These are phyloP conservation scores for Backusella australiensis DNA, from an alignment of 192 early-diverging fungal genomes.

Conservation along the genomic window DNA sequence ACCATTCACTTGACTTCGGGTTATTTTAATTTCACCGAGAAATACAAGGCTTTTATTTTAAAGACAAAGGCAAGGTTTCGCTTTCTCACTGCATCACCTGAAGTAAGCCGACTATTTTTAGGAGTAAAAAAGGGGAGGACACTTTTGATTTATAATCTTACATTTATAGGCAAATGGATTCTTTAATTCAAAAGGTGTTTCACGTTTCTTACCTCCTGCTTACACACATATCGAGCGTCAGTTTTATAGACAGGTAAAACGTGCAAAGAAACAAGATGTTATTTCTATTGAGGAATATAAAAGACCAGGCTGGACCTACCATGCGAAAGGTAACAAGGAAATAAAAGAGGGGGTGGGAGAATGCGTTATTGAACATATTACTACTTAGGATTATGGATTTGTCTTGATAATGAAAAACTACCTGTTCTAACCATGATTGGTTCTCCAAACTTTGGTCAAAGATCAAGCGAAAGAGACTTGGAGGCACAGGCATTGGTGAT, in stretches of 20 bases:
- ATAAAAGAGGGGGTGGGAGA: not conserved
- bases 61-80: conserved; percentile 59
- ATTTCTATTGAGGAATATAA: conserved; percentile 79
- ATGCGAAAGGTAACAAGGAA: conserved; percentile 79
- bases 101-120: conserved; percentile 44
- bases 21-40: conserved; percentile 89
- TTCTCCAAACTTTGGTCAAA: conserved; percentile 91
- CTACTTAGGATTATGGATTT: conserved; percentile 74
- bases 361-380: not conserved
- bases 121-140: not conserved
- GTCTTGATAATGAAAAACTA: conserved; percentile 45
- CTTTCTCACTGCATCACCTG: conserved; percentile 82
- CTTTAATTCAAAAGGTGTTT: conserved; percentile 79
- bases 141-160: not conserved
- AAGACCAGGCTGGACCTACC: conserved; percentile 88
- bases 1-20: conserved; percentile 78
- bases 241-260: conserved; percentile 57
- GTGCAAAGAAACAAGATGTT: conserved; percentile 37
- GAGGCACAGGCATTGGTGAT: conserved; percentile 83
- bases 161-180: conserved; percentile 87
- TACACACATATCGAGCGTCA: conserved; percentile 84
- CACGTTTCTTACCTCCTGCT: conserved; percentile 82
- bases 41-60: conserved; percentile 62
- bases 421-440: conserved; percentile 84
- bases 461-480: conserved; percentile 88